These are phyloP conservation scores for Fraxinus dipetala DNA, from an alignment of 305 asterid species.

Conservation along the genomic window DNA sequence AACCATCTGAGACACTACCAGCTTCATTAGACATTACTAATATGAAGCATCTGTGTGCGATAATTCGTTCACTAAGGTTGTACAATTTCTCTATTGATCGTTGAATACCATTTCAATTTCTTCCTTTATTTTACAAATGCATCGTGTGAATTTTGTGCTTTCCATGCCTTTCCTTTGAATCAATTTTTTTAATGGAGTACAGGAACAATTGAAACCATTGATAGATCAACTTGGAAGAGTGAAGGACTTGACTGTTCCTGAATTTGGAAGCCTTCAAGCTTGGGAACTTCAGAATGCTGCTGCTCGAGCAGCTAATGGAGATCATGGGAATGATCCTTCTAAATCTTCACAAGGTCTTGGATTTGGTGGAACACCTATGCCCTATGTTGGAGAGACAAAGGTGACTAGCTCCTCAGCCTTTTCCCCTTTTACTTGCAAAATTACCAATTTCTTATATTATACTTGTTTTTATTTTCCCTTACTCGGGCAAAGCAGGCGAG, in stretches of 20 bases:
- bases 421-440: not conserved
- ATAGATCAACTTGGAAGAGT: constrained; percentile 76
- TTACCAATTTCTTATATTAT: not conserved
- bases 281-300: constrained; percentile 80
- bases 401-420: constrained; percentile 32
- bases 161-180: not conserved
- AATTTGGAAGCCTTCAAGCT: constrained; percentile 81
- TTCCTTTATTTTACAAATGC: not conserved
- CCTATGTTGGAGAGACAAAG: constrained; percentile 86
- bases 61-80: not conserved
- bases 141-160: not conserved
- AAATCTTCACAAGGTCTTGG: constrained; percentile 57
- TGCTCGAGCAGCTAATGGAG: constrained; percentile 66
- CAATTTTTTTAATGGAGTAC: constrained; percentile 25
- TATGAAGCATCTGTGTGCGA: not conserved
- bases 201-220: constrained; percentile 85
- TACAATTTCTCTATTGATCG: not conserved
- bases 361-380: constrained; percentile 91
- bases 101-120: not conserved
- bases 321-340: constrained; percentile 53
- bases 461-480: not conserved
- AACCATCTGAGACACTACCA: not conserved
- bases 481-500: not conserved
- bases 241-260: constrained; percentile 84
- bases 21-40: not conserved